Evolutionary conservation across 2,329 filamentous ascomycete species (phyloP).

Genomic region (Penicillium sp.): DNA sequence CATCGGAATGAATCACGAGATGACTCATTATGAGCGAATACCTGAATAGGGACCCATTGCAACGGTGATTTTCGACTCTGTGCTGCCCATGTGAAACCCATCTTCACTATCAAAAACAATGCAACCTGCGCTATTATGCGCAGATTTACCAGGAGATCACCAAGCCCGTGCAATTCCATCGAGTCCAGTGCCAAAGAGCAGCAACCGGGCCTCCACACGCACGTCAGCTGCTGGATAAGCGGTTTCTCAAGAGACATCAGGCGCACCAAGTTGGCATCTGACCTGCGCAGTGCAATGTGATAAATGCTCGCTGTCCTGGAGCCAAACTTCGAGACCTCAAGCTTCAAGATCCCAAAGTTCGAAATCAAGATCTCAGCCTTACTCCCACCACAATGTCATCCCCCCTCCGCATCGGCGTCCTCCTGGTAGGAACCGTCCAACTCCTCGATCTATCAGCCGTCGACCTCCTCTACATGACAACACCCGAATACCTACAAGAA

Average conservation of each 20-base stretch:
- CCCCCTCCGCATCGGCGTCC: slow-evolving; percentile 32
- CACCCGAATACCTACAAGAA: slow-evolving; percentile 25
- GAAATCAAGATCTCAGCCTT: neutral
- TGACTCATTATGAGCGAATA: neutral
- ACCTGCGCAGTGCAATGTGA: neutral
- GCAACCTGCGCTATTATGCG: neutral
- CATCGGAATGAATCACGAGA: neutral
- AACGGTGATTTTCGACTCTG: neutral
- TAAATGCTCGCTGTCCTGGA: neutral
- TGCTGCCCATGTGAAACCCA: neutral
- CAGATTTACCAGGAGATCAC: neutral
- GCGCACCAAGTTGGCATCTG: neutral
- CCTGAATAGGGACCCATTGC: neutral
- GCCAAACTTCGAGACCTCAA: neutral
- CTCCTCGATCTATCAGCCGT: slow-evolving; percentile 40
- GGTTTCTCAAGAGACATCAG: neutral
- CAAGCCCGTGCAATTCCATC: neutral
- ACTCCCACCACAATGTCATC: slow-evolving; percentile 1
- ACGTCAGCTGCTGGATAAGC: neutral
- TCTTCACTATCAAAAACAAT: neutral
- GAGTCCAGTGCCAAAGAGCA: neutral
- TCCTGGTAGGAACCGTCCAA: slow-evolving; percentile 37
- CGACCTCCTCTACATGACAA: slow-evolving; percentile 41
- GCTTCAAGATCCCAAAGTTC: neutral
- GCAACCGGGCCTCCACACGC: neutral